Evolutionary conservation across 2,329 filamentous ascomycete genomes (phyloP), one percentile per base, ranked within the genome.

Genomic region (Bretziella fagacearum): DNA sequence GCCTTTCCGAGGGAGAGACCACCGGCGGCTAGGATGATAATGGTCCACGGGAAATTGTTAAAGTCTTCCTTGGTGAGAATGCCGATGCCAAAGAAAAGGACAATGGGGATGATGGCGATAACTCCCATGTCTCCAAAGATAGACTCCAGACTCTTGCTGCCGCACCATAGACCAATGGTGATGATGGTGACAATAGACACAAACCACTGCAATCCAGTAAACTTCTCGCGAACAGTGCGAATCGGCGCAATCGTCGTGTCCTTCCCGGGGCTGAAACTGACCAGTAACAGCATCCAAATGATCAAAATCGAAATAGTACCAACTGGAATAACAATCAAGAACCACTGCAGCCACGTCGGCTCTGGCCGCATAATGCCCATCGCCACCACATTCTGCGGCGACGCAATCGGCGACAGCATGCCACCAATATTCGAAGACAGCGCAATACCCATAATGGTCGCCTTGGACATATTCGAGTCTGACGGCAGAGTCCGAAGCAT

Each of bases 41-140:
- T 98, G 17, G 93, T 98, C 91, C 91, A 98, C 32, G 95, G 81
- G 63, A 98, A 98, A 63, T 98, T 98, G 69, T 98, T 98, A 61
- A 98, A 98, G 64, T 98, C 91, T 63, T 96, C 91, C 64, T 96
- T 98, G 42, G 87, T 96, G 26, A 98, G 70, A 54, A 96, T 89
- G 8, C 91, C 91, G 2, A 86, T 87, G 47, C 91, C 91, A 56
- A 98, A 98, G 71, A 98, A 98, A 35, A 95, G 70, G 2, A 93
- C 82, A 44, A 98, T 81, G 4, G 91, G 91, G 51, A 98, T 85
- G 58, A 98, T 93, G 50, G 91, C 93, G 35, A 98, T 83, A 46
- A 98, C 87, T 46, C 91, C 91, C 91, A 98, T 98, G 59, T 98
- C 89, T 47, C 91, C 91, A 57, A 98, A 95, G 0, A 89, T 65